phyloP scores from a whole-genome alignment of 768 basidiomycete species.

The Termitomyces sp. region DNA sequence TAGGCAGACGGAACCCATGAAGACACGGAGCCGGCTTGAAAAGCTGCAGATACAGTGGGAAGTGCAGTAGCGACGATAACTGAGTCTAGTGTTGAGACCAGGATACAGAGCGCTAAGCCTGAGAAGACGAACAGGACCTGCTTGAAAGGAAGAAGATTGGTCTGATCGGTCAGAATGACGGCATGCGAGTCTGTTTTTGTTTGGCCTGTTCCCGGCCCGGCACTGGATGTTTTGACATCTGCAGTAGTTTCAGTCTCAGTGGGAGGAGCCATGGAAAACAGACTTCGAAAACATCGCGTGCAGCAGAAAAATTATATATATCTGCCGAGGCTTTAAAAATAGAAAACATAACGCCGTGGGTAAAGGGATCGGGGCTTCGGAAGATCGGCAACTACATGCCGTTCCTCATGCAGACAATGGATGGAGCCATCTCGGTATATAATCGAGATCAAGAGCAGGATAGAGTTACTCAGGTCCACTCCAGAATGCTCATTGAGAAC shows the following conservation, averaged over 20 bases:
- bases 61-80: slow-evolving; percentile 72
- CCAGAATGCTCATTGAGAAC: no score
- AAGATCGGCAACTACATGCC: no score
- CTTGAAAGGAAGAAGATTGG: slow-evolving; percentile 64
- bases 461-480: no score
- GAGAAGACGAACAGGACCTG: slow-evolving; percentile 60
- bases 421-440: no score
- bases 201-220: neutral
- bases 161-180: slow-evolving; percentile 58
- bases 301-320: neutral
- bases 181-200: neutral
- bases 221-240: neutral
- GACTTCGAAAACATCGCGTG: neutral
- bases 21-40: slow-evolving; percentile 56
- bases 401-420: no score
- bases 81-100: slow-evolving; percentile 62
- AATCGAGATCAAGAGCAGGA: no score
- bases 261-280: neutral
- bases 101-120: slow-evolving; percentile 55
- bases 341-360: no score
- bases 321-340: neutral
- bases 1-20: slow-evolving; percentile 82
- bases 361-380: no score
- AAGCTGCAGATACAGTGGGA: slow-evolving; percentile 63
- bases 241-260: neutral